phyloP scores from a whole-genome alignment of 306 rosid species.

The Corylus avellana region DNA sequence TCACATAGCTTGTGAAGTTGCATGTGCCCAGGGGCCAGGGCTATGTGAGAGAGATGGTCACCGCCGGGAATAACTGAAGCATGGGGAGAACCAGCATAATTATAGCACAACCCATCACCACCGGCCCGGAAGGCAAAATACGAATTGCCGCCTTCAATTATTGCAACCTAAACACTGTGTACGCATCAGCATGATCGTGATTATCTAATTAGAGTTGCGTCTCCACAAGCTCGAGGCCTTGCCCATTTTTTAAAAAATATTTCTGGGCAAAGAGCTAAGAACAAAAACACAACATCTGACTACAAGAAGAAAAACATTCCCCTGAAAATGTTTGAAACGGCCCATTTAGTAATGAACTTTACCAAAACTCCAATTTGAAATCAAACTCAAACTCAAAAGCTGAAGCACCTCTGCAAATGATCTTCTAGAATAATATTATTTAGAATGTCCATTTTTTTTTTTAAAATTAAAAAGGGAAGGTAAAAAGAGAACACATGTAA shows the following conservation, averaged over 20 bases:
- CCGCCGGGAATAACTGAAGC: slow-evolving; percentile 28
- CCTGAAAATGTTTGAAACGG: no score
- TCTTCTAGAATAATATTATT: no score
- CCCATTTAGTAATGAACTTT: no score
- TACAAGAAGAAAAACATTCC: no score
- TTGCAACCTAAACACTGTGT: not conserved
- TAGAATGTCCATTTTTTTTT: no score
- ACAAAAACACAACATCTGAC: not conserved
- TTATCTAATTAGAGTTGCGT: not conserved
- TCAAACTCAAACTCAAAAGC: no score
- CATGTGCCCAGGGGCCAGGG: slow-evolving; percentile 9
- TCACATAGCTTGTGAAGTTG: slow-evolving; percentile 18
- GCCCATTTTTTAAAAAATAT: not conserved
- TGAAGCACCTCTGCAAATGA: no score
- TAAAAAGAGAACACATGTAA: no score
- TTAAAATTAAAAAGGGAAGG: no score
- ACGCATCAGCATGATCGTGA: not conserved
- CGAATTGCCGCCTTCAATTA: not conserved
- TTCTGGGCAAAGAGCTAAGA: not conserved
- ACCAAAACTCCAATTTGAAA: no score
- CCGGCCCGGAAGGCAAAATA: not conserved
- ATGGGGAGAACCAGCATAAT: no score
- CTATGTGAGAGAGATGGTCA: slow-evolving; percentile 25
- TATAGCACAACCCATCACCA: no score
- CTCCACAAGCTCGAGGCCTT: not conserved